Percentiles rank a stretch among this genome's conserved stretches.
Evolutionary conservation across 345 rosid genomes (phyloP).

Genomic region (Brassica incana): DNA sequence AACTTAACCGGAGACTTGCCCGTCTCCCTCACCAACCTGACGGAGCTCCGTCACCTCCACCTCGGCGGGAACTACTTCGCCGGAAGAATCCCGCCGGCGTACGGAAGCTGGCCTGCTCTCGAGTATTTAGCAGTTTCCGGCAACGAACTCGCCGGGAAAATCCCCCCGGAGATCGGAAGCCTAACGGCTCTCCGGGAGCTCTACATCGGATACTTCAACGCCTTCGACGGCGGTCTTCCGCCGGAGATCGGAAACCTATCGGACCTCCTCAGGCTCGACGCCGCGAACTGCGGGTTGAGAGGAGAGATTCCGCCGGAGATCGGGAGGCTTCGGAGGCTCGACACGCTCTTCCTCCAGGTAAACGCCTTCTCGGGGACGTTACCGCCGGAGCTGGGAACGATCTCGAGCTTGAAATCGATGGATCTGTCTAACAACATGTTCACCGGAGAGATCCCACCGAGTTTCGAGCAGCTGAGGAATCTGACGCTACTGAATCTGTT

Average conservation of each 20-base stretch:
- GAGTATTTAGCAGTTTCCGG: constrained; percentile 77
- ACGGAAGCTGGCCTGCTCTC: constrained; percentile 60
- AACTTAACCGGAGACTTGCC: constrained; percentile 80
- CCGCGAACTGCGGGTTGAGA: constrained; percentile 58
- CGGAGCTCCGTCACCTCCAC: constrained; percentile 63
- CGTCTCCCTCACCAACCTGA: constrained; percentile 49
- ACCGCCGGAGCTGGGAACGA: constrained; percentile 51
- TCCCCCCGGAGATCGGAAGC: constrained; percentile 77
- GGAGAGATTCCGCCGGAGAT: constrained; percentile 69
- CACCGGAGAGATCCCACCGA: constrained; percentile 67
- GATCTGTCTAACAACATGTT: constrained; percentile 79
- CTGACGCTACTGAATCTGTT: constrained; percentile 69
- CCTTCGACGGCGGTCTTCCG: constrained; percentile 60
- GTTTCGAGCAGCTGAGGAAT: constrained; percentile 54
- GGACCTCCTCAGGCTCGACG: constrained; percentile 64
- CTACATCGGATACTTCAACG: constrained; percentile 81
- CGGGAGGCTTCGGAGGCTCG: constrained; percentile 63
- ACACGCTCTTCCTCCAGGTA: constrained; percentile 79
- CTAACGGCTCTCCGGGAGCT: constrained; percentile 57
- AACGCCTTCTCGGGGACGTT: constrained; percentile 62
- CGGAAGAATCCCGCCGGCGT: constrained; percentile 64
- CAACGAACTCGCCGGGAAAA: constrained; percentile 61
- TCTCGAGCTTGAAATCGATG: constrained; percentile 68
- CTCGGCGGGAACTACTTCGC: constrained; percentile 78
- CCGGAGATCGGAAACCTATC: constrained; percentile 73